Evolutionary conservation across 2,329 filamentous ascomycete species (phyloP), one percentile per base, ranked within the genome.

Genomic region (Penicillium sp.): DNA sequence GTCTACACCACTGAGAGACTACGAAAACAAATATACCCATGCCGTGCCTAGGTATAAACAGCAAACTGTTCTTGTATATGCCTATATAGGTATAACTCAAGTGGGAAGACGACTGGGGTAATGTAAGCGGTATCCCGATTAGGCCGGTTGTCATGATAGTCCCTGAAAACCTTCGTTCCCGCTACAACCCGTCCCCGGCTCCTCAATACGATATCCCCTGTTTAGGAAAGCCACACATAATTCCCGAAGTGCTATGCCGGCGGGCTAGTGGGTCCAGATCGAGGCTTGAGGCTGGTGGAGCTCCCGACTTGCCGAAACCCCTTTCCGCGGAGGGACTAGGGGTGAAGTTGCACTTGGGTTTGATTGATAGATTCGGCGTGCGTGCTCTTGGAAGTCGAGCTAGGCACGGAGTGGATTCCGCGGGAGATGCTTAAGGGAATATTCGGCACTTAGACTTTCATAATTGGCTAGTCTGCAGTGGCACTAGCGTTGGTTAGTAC

Each of bases 241-340:
- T 38, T 60, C 58, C 62, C 60, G 60, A 63, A 14, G 9, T 44
- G 24, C 18, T 29, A 54, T 59, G 58, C 57, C 61, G 59, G 52
- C 14, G 8, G 7, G 42, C 24, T 3, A 7, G 51, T 52, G 56
- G 43, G 18, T 42, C 53, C n/a, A n/a, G 5, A 32, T 32, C 5
- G 20, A 14, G 37, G 22, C 29, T 32, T 22, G 9, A 51, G 26
- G 34, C 53, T 40, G 22, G 34, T 44, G 53, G 46, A 43, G 38
- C 16, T 20, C 35, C 34, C 44, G 51, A 50, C 43, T 47, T 64
- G 59, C 57, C 62, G 55, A 55, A 7, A 38, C 11, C 13, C 24
- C 40, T 60, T 60, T 56, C 59, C 61, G 61, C 42, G 59, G 57
- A 53, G 20, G 35, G 24, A 22, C 26, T 40, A 39, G 20, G 45